Evolutionary conservation across 371 early-diverging fungal genomes (phyloP), one percentile per base, ranked within the genome.

Genomic region (Rhizopus arrhizus): DNA sequence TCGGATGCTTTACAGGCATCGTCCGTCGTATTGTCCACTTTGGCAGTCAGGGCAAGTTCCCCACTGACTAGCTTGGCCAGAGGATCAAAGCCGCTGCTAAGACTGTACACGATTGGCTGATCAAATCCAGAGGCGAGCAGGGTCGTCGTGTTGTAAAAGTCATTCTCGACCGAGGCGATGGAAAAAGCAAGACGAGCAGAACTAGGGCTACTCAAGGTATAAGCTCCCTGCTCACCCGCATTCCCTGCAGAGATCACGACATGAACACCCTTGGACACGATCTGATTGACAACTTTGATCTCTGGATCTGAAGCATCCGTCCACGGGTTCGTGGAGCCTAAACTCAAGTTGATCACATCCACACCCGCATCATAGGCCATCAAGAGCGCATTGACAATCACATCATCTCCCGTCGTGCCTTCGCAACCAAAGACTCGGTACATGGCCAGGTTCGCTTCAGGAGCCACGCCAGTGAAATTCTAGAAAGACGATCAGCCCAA

Each of bases 361-460:
- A 80, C 78, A 40, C 68, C 65, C 13, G 65, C 73, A 49, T 75
- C 90, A 53, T 75, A 78, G 1, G 92, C 92, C 53, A 64, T 69
- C 55, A 80, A 76, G 66, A 91, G 69, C 22, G 83, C 92, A 31
- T 76, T 64, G 35, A 88, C 73, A 12, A 93, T 78, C 8, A 86
- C 66, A 58, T 88, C 89, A 53, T 73, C 74, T 3, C 75, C 72
- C 5, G 82, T 76, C 32, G 60, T 57, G 6, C 86, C 89, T 0
- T 64, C 56, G 69, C 90, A 89, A 15, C 86, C 85, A 70, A 90
- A 85, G n/a, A 85, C 73, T 55, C 87, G 74, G 62, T 77, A 86
- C 49, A 73, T 77, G 12, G 80, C 83, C 36, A 85, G 70, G 0
- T 72, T 81, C 31, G 79, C 85, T 33, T 83, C 75, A 12, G 88